These are phyloP conservation scores for Croton setiger DNA, from an alignment of 441 rosid genomes.

Conservation along the genomic window DNA sequence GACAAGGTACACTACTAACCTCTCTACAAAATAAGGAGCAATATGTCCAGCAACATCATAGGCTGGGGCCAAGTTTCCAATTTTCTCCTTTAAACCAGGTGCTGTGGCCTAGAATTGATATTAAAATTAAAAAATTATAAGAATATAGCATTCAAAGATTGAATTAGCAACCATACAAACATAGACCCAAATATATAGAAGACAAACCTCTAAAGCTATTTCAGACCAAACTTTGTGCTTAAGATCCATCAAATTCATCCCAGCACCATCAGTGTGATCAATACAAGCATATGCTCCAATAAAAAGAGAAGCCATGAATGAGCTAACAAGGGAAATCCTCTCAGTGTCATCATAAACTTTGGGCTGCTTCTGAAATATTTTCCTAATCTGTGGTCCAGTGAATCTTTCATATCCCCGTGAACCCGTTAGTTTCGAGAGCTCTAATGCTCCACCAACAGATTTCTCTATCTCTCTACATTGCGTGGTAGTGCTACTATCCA, in stretches of 20 bases:
- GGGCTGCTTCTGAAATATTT: conserved; percentile 42
- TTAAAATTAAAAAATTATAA: neutral
- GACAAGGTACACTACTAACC: conserved; percentile 36
- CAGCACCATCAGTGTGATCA: conserved; percentile 88
- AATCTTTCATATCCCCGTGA: conserved; percentile 78
- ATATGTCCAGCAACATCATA: conserved; percentile 81
- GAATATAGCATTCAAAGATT: conserved; percentile 1
- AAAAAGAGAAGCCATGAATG: conserved; percentile 82
- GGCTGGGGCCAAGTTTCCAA: conserved; percentile 83
- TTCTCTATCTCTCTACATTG: conserved; percentile 88
- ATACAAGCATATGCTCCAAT: conserved; percentile 72
- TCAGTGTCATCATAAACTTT: conserved; percentile 57
- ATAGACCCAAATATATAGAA: neutral
- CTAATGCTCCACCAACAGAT: conserved; percentile 83
- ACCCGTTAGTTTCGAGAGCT: conserved; percentile 64
- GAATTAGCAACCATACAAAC: neutral
- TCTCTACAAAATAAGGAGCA: conserved; percentile 73
- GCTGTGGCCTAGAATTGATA: conserved; percentile 65
- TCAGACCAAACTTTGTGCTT: conserved; percentile 64
- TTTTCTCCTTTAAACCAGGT: conserved; percentile 72
- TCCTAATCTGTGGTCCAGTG: conserved; percentile 87
- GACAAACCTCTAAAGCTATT: conserved; percentile 58
- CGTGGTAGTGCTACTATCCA: conserved; percentile 81
- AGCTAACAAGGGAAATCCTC: conserved; percentile 90
- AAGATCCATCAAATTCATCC: conserved; percentile 97